These are phyloP conservation scores for Corynespora cassiicola DNA, from an alignment of 2,329 filamentous ascomycete genomes.

Conservation along the genomic window DNA sequence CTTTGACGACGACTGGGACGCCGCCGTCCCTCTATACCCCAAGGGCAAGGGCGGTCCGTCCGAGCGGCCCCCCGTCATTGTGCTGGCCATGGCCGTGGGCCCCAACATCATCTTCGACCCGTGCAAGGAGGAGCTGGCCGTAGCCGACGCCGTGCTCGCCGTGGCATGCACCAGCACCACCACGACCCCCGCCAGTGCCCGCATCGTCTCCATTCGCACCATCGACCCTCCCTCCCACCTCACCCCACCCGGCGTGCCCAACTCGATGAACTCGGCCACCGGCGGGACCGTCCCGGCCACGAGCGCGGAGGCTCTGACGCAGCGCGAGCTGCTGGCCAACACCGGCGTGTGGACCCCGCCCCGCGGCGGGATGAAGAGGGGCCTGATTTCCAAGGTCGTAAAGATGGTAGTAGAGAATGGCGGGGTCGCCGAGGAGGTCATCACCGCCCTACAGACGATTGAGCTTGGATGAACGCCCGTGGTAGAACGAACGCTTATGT, in stretches of 20 bases:
- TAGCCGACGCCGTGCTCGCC: constrained; percentile 87
- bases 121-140: constrained; percentile 86
- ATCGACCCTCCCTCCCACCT: constrained; percentile 58
- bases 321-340: constrained; percentile 63
- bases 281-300: constrained; percentile 47
- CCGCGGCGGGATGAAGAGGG: constrained; percentile 80
- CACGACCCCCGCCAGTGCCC: constrained; percentile 29
- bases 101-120: constrained; percentile 95
- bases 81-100: constrained; percentile 86
- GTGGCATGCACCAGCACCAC: constrained; percentile 70
- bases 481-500: background rate
- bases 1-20: constrained; percentile 98
- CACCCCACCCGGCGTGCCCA: constrained; percentile 56
- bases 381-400: constrained; percentile 75
- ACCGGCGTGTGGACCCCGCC: constrained; percentile 84
- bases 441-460: constrained; percentile 80
- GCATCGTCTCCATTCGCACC: constrained; percentile 54
- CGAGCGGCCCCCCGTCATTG: constrained; percentile 79
- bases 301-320: constrained; percentile 48
- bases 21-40: constrained; percentile 78
- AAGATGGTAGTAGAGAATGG: constrained; percentile 77
- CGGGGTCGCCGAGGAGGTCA: constrained; percentile 84
- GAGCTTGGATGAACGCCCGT: constrained; percentile 56
- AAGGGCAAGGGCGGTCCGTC: constrained; percentile 36
- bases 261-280: constrained; percentile 53